Evolutionary conservation across 2,329 filamentous ascomycete genomes (phyloP).

Genomic region (Ophiocordyceps unilateralis): DNA sequence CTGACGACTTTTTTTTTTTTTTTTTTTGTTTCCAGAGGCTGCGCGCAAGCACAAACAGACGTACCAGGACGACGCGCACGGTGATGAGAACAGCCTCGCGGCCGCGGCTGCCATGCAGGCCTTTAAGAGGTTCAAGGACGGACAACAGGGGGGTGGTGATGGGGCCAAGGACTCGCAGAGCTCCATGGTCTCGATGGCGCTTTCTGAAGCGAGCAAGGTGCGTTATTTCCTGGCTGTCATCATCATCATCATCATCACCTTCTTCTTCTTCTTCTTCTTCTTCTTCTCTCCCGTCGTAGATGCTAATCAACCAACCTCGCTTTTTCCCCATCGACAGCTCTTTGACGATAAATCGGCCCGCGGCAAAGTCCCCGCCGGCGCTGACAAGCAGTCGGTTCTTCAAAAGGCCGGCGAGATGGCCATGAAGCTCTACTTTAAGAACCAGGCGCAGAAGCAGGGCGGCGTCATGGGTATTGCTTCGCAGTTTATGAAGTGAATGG

Average conservation of each 20-base stretch:
- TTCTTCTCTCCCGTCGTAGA: too few relatives aligned
- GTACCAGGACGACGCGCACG: conserved; percentile 36
- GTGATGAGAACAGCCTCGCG: conserved; percentile 40
- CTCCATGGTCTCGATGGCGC: conserved; percentile 68
- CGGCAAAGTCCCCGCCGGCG: conserved; percentile 35
- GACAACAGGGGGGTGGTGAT: conserved; percentile 30
- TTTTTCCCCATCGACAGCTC: conserved; percentile 20
- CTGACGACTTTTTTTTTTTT: too few relatives aligned
- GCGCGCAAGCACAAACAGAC: conserved; percentile 60
- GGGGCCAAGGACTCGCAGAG: conserved; percentile 45
- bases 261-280: not conserved
- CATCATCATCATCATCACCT: too few relatives aligned
- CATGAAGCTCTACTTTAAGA: conserved; percentile 82
- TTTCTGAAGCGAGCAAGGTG: conserved; percentile 73
- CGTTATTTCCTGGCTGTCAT: conserved; percentile 3
- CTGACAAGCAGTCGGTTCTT: conserved; percentile 67
- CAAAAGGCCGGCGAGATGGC: conserved; percentile 72
- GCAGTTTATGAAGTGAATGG: conserved; percentile 24
- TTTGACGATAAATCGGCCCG: conserved; percentile 40
- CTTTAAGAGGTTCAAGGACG: conserved; percentile 58
- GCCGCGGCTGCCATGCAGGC: conserved; percentile 66
- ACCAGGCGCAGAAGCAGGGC: conserved; percentile 32
- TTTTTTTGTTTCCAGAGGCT: conserved; percentile 30
- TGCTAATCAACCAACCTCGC: too few relatives aligned
- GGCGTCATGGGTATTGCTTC: conserved; percentile 27